These are phyloP conservation scores for Chytriomyces hyalinus DNA, from an alignment of 192 early-diverging fungal genomes.

Conservation along the genomic window DNA sequence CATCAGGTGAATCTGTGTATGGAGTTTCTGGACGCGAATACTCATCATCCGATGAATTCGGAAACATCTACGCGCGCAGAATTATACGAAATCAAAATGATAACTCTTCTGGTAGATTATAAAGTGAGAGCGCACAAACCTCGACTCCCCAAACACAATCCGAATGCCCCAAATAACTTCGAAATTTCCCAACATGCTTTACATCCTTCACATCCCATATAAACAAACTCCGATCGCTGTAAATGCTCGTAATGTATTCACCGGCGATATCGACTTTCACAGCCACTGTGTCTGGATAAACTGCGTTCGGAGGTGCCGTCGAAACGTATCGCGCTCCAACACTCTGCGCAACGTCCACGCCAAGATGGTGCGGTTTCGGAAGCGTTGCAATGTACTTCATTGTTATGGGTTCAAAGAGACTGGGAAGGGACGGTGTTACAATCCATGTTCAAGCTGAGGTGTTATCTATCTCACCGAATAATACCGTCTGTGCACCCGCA, in stretches of 20 bases:
- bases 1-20: constrained; percentile 3
- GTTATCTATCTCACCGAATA: constrained; percentile 54
- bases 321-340: constrained; percentile 23
- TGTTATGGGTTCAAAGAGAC: constrained; percentile 74
- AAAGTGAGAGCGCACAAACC: constrained; percentile 51
- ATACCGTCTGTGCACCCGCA: constrained; percentile 81
- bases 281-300: constrained; percentile 67
- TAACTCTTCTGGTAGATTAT: too few relatives aligned
- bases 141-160: constrained; percentile 88
- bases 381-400: constrained; percentile 73
- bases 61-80: constrained; percentile 48
- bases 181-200: constrained; percentile 58
- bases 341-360: constrained; percentile 53
- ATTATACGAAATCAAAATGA: too few relatives aligned
- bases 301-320: constrained; percentile 37
- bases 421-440: constrained; percentile 18
- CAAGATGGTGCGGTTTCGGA: constrained; percentile 73
- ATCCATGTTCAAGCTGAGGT: background rate
- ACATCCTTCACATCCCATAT: constrained; percentile 73
- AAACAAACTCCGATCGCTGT: constrained; percentile 74
- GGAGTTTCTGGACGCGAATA: background rate
- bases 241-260: constrained; percentile 64
- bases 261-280: constrained; percentile 60
- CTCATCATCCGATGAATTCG: background rate
- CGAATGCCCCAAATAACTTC: constrained; percentile 71